A percentile compares a stretch with the other conserved stretches of the same genome.
Conservation (phyloP, 1,284 basidiomycete species). For the Leccinum subspadiceum region DNA sequence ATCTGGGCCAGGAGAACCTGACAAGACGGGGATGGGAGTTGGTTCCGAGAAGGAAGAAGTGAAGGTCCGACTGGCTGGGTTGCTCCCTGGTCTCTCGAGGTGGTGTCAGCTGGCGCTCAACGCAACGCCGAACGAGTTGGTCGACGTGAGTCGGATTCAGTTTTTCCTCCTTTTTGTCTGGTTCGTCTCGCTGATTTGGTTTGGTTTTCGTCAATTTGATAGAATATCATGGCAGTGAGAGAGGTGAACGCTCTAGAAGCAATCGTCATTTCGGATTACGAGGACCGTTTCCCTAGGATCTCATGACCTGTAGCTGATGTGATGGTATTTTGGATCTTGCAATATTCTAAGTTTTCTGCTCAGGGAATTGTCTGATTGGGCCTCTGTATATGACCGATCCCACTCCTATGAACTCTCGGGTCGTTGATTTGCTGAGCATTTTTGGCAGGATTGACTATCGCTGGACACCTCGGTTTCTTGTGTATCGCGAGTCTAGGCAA, state of each 20-base stretch:
- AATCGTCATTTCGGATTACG: slow-evolving; percentile 45
- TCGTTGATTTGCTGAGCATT: not conserved
- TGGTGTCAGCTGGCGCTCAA: slow-evolving; percentile 75
- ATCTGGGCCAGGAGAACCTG: not conserved
- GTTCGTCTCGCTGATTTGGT: not conserved
- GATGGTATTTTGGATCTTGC: not conserved
- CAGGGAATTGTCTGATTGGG: not conserved
- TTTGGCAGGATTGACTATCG: not conserved
- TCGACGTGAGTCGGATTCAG: slow-evolving; percentile 60
- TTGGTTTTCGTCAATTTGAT: not conserved
- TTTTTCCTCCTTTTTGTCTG: not conserved
- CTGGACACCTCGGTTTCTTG: not conserved
- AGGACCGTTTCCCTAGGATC: slow-evolving; percentile 30
- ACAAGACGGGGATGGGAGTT: not conserved
- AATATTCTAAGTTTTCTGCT: not conserved
- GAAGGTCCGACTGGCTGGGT: slow-evolving; percentile 64
- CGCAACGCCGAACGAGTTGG: slow-evolving; percentile 76
- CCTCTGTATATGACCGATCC: not conserved
- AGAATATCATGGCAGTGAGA: slow-evolving; percentile 42
- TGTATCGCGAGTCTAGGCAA: not conserved
- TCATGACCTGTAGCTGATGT: slow-evolving; percentile 17
- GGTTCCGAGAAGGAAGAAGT: slow-evolving; percentile 37
- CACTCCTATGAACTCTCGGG: not conserved
- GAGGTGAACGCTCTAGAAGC: slow-evolving; percentile 49
- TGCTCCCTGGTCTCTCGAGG: slow-evolving; percentile 75